phyloP scores from a whole-genome alignment of 2,329 filamentous ascomycete genomes.

The Onygenales sp. region DNA sequence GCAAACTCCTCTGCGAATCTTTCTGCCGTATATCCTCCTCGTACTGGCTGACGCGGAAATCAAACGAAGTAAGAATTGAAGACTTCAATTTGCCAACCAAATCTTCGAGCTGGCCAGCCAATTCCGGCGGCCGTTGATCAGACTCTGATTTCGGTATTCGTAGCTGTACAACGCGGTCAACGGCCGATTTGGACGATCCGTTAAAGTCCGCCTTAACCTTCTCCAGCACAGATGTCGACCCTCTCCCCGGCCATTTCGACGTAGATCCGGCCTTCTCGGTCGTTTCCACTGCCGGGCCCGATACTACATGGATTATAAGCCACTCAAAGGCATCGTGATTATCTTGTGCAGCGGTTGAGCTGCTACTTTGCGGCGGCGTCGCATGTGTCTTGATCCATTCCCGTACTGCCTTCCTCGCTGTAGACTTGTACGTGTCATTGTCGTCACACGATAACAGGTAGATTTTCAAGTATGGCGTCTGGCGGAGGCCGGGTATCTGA shows the following conservation, averaged over 20 bases:
- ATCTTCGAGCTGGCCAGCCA: conserved; percentile 73
- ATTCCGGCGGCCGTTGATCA: conserved; percentile 65
- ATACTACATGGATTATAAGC: conserved; percentile 87
- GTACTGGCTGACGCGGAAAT: conserved; percentile 82
- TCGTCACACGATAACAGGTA: conserved; percentile 89
- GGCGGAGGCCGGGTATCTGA: conserved; percentile 86
- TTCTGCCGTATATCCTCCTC: conserved; percentile 96
- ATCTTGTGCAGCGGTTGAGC: conserved; percentile 57
- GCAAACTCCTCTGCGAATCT: conserved; percentile 73
- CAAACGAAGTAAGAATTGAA: conserved; percentile 80
- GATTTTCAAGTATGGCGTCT: conserved; percentile 88
- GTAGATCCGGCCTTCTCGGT: conserved; percentile 57
- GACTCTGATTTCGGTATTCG: conserved; percentile 52
- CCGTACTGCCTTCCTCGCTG: conserved; percentile 65
- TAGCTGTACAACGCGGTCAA: conserved; percentile 77
- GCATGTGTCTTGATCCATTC: conserved; percentile 85
- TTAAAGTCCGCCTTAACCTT: conserved; percentile 89
- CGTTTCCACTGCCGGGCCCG: conserved; percentile 68
- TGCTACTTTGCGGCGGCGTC: conserved; percentile 41
- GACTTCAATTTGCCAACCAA: conserved; percentile 78
- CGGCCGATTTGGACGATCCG: conserved; percentile 58
- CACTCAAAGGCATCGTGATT: conserved; percentile 96
- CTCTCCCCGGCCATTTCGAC: conserved; percentile 67
- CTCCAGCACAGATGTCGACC: conserved; percentile 75
- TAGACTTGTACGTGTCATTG: conserved; percentile 82